Evolutionary conservation across 1,284 basidiomycete genomes (phyloP), one percentile per base, ranked within the genome.

Genomic region (Caloboletus firmus): DNA sequence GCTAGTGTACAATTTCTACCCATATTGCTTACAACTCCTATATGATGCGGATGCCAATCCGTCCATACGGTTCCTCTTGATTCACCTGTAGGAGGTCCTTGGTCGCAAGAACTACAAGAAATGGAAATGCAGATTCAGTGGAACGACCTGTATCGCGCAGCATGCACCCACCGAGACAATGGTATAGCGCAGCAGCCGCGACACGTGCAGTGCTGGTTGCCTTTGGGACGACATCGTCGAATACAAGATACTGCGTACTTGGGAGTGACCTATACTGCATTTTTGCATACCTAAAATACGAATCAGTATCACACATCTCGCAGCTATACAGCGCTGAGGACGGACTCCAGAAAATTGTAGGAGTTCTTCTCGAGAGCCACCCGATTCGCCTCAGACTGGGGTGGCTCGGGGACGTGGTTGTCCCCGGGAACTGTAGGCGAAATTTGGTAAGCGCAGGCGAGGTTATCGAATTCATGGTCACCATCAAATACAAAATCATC

Each of bases 161-260:
- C 49, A 36, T 26, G 28, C 13, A 72, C 81, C 47, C 55, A 89
- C 89, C 87, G 47, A 91, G 76, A 66, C 87, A 90, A 59, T 92
- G 89, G 71, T 92, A 89, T 65, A 92, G 84, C 5, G 83, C 89
- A 30, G 87, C 81, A 17, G 89, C 82, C 7, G 88, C 89, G 32
- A 92, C 86, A 63, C 85, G 87, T 17, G 81, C 75, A 3, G 85
- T 89, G 60, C 85, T 88, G 2, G 85, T 82, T 43, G 72, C 65
- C 54, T 72, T 78, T 7, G 87, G 89, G 18, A 83, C 85, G 32
- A 91, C 76, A 36, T 77, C 78, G 55, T 86, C 81, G 63, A 91
- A 90, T 11, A 71, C 74, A 26, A 92, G 72, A 48, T 73, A 69
- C 18, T 71, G 70, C 9, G 73, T 66, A 44, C 69, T 72, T 11